Conservation (phyloP, 805 yeast genomes). For the Yarrowia hollandica region DNA sequence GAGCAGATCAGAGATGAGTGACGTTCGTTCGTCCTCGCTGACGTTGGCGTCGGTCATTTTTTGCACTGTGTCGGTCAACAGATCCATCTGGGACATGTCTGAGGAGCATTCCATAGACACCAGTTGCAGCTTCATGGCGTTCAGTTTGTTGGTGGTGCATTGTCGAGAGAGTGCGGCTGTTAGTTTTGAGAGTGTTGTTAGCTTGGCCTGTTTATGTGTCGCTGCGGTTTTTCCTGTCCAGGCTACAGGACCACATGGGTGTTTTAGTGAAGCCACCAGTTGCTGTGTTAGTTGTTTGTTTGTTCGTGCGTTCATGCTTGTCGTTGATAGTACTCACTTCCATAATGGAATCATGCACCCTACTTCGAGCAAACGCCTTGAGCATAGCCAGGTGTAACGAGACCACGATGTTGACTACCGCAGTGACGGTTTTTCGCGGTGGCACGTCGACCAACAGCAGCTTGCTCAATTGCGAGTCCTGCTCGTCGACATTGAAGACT, state of each 20-base stretch:
- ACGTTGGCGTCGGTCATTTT: conserved; percentile 9
- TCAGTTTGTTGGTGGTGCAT: conserved; percentile 1
- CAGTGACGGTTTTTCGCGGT: background rate
- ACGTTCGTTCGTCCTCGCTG: background rate
- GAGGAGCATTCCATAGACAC: conserved; percentile 24
- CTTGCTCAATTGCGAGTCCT: background rate
- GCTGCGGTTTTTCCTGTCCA: conserved; percentile 6
- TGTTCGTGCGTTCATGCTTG: background rate
- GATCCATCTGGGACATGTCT: conserved; percentile 25
- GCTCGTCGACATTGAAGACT: background rate
- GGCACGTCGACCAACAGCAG: conserved; percentile 18
- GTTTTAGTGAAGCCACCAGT: conserved; percentile 16
- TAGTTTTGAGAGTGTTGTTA: conserved; percentile 12
- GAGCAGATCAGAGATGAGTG: conserved; percentile 11
- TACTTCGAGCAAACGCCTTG: background rate
- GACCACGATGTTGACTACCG: conserved; percentile 17
- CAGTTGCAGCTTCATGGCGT: conserved; percentile 26
- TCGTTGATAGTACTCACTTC: conserved; percentile 5
- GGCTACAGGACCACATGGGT: conserved; percentile 10
- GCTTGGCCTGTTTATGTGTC: conserved; percentile 13
- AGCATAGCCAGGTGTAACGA: conserved; percentile 21
- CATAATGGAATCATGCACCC: background rate
- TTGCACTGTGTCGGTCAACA: conserved; percentile 24
- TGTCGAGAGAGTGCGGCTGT: conserved; percentile 12
- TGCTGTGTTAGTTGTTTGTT: conserved; percentile 3